Conservation (phyloP, 768 basidiomycete genomes). For the Russula sp. region DNA sequence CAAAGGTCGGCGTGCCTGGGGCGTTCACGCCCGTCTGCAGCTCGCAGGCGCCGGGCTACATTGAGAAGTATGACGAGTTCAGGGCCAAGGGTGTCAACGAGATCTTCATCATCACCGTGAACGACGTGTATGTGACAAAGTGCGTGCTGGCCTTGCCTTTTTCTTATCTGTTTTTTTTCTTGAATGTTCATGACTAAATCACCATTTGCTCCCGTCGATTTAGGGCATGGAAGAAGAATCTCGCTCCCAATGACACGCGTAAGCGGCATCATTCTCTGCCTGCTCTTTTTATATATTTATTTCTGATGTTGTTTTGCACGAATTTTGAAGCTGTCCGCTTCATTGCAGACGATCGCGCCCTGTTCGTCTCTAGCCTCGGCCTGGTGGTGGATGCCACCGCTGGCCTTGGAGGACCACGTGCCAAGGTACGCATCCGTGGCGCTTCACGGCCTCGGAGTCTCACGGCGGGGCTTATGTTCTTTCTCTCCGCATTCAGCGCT, state of each 20-base stretch:
- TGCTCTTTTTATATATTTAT: neutral
- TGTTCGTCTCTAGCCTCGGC: slow-evolving; percentile 37
- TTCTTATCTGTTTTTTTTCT: neutral
- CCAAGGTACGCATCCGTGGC: slow-evolving; percentile 35
- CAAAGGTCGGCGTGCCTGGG: slow-evolving; percentile 22
- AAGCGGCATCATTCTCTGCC: slow-evolving; percentile 19
- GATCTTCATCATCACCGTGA: slow-evolving; percentile 69
- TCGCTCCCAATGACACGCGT: slow-evolving; percentile 54
- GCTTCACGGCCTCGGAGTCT: neutral
- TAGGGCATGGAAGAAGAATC: slow-evolving; percentile 58
- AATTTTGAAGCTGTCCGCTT: slow-evolving; percentile 32
- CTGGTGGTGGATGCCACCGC: slow-evolving; percentile 44
- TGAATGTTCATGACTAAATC: neutral
- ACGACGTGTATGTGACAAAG: slow-evolving; percentile 65
- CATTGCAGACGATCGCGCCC: slow-evolving; percentile 53
- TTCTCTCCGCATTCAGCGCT: slow-evolving; percentile 38
- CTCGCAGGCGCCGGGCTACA: slow-evolving; percentile 37
- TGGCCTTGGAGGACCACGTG: slow-evolving; percentile 59
- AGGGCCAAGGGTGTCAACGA: slow-evolving; percentile 68
- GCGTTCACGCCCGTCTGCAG: slow-evolving; percentile 24
- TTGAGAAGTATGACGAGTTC: slow-evolving; percentile 61
- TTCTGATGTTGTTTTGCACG: neutral
- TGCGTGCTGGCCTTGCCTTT: neutral
- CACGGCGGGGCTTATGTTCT: neutral
- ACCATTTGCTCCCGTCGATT: neutral